Evolutionary conservation across 169 alveolate genomes (phyloP).

Genomic region (Perkinsus olseni): DNA sequence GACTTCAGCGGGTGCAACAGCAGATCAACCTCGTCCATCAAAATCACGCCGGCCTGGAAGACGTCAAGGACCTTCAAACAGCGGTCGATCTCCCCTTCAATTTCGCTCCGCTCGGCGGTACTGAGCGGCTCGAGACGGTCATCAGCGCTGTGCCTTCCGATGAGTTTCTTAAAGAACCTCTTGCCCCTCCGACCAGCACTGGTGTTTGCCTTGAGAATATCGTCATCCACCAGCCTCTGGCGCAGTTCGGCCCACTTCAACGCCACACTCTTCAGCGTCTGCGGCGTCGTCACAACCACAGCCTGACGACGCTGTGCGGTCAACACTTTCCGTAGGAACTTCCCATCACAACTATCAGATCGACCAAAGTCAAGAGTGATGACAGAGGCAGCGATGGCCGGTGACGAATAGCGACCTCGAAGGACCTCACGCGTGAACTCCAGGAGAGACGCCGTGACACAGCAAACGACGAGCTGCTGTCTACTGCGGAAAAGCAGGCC

Average conservation of each 20-base stretch:
- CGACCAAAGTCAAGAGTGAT: conserved; percentile 63
- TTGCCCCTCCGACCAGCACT: conserved; percentile 39
- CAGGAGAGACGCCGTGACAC: conserved; percentile 63
- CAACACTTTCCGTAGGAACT: conserved; percentile 57
- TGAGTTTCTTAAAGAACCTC: conserved; percentile 34
- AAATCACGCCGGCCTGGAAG: conserved; percentile 49
- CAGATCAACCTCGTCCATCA: conserved; percentile 79
- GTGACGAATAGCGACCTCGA: conserved; percentile 66
- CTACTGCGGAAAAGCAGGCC: conserved; percentile 68
- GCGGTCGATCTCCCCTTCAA: conserved; percentile 13
- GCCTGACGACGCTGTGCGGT: conserved; percentile 70
- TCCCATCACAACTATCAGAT: conserved; percentile 56
- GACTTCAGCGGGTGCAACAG: conserved; percentile 80
- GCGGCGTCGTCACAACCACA: conserved; percentile 73
- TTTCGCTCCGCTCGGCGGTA: background rate
- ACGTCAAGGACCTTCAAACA: conserved; percentile 13
- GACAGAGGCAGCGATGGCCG: conserved; percentile 59
- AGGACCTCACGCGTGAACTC: conserved; percentile 71
- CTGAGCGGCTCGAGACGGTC: background rate
- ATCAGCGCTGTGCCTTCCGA: background rate
- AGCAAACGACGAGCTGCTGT: conserved; percentile 39
- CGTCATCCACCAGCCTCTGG: conserved; percentile 49
- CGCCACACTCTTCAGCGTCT: conserved; percentile 70
- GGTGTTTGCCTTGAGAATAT: conserved; percentile 32
- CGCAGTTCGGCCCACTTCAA: conserved; percentile 62